Evolutionary conservation across 2,329 filamentous ascomycete genomes (phyloP), one percentile per base, ranked within the genome.

Genomic region (Ambrosiella cleistominuta): DNA sequence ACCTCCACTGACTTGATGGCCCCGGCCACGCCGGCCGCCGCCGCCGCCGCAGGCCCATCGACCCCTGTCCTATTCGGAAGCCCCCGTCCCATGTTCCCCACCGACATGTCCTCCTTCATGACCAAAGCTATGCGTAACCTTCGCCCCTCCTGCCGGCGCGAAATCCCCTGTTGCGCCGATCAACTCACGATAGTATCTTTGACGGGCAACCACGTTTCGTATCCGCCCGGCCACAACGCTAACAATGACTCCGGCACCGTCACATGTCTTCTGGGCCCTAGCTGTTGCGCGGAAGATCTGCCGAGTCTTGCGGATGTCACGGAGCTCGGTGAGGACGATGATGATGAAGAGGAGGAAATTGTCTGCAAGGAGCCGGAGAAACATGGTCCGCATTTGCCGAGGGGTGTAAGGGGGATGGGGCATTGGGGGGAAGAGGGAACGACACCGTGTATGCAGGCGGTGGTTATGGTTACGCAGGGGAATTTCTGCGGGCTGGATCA

Each of bases 371-470:
- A 56, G 45, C 58, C 58, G 2, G 54, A 57, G 42, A 53, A 36
- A n/a, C 54, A 60, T 27, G 58, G 58, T 15, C 15, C 42, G 49
- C 49, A 55, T 37, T 17, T 60, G 42, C 59, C 56, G 12, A 47
- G 40, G 15, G 44, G 40, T 19, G 19, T 55, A n/a, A 15, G 42
- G 50, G 36, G 40, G 38, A 8, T 4, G 27, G 9, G 58, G 15
- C 35, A 40, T 17, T 6, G 38, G 17, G 5, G 47, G 47, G 47
- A 13, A 38, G 51, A 55, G 19, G 59, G 59, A n/a, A 70, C 68
- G 2, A 68, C 66, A 0, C 63, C 63, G 3, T 70, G 68, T 58
- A 62, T 62, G 1, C 65, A 67, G 17, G 69, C 69, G 4, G 68
- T 66, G 45, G 58, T 63, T 1, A 64, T 70, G 44, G 66, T 70